These are phyloP conservation scores for Cucumis sativus DNA, from an alignment of 306 rosid genomes.

Conservation along the genomic window DNA sequence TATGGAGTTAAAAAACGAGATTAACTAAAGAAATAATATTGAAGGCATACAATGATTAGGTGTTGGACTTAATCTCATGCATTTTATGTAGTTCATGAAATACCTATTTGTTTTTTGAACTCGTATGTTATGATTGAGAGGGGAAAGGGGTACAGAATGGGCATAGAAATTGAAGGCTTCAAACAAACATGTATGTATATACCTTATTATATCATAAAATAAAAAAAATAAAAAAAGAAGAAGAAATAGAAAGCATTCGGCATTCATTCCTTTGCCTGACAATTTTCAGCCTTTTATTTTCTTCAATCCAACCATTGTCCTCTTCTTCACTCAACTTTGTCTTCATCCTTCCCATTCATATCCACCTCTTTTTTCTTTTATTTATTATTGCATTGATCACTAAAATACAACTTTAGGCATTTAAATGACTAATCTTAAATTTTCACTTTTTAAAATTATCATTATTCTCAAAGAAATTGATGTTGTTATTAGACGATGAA, in stretches of 20 bases:
- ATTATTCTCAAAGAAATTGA: too few species aligned
- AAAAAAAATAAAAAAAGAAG: background rate
- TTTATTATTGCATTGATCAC: background rate
- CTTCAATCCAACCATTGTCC: background rate
- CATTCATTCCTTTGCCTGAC: slow-evolving; percentile 5
- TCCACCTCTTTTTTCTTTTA: background rate
- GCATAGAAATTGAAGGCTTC: background rate
- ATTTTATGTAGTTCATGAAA: too few species aligned
- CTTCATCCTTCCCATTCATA: background rate
- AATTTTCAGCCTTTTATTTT: background rate
- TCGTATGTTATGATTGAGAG: background rate
- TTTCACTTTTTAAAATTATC: too few species aligned
- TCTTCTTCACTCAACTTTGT: slow-evolving; percentile 4
- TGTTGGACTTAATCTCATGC: too few species aligned
- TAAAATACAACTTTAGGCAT: background rate
- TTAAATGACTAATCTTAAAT: background rate
- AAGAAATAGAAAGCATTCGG: background rate
- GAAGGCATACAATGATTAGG: too few species aligned
- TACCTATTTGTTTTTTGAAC: too few species aligned
- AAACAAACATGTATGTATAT: background rate
- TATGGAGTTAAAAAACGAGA: too few species aligned
- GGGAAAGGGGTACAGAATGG: background rate
- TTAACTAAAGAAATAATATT: too few species aligned
- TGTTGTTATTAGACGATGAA: background rate
- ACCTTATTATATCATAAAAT: background rate